Evolutionary conservation across 2,329 filamentous ascomycete species (phyloP), one percentile per base, ranked within the genome.

Genomic region (Aureobasidium sp.): DNA sequence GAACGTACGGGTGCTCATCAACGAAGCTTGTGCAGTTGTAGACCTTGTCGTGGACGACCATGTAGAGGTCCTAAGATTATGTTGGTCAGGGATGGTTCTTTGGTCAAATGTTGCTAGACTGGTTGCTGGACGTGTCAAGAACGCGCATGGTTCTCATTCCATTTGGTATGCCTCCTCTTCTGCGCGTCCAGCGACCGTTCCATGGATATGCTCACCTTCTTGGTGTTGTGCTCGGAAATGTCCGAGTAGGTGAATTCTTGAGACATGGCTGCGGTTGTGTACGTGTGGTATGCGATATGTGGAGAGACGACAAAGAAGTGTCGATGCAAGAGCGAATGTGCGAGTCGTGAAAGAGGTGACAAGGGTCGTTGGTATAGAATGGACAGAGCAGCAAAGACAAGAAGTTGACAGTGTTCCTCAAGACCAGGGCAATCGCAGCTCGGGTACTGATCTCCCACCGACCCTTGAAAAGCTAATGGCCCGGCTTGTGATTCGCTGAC

Each of bases 1-100:
- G 60, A 47, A 84, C 84, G 68, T 85, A 88, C 85, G 94, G 94
- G 77, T 99, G 94, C 86, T 99, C 94, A 75, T 97, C 93, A 69
- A 97, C 82, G 78, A 99, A 99, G 77, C 87, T 88, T 71, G 86
- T 84, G 74, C 82, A 78, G 77, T 97, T 85, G 85, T 97, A 99
- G 80, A 99, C 87, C 82, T 96, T 96, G 78, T 96, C 92, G 80
- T 97, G 90, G 71, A 99, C 86, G 66, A 97, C 88, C 71, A 97
- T 75, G 80, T 83, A 96, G 67, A 96, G 81, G 76, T 97, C 91
- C 83, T 61, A 13, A 15, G 9, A 15, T 29, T 25, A 5, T 21
- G 45, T 59, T 30, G 50, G 57, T 30, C 41, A n/a, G 21, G 50
- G 16, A 42, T 30, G 27, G 21, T 32, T 21, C 9, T 30, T 36